Percentiles rank a stretch among this genome's conserved stretches.
These are phyloP conservation scores for Trichoderma reesei DNA, from an alignment of 495 filamentous ascomycete genomes.

Conservation along the genomic window DNA sequence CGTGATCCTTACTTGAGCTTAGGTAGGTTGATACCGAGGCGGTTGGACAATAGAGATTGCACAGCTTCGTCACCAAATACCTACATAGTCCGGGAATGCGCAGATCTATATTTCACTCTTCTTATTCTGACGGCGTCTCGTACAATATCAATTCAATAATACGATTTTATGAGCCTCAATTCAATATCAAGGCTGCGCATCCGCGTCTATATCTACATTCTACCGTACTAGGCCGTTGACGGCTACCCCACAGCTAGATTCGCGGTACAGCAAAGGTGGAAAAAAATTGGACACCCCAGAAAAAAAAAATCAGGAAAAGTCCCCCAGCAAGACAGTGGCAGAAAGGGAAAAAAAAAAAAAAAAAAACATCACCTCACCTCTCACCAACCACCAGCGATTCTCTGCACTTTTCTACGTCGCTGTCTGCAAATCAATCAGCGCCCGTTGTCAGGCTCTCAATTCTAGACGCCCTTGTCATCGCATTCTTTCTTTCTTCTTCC, in stretches of 20 bases:
- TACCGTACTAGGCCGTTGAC: background rate
- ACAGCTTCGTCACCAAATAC: too few relatives aligned
- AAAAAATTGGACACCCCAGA: slow-evolving; percentile 4
- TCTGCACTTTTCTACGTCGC: background rate
- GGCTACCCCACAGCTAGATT: background rate
- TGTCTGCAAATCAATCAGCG: background rate
- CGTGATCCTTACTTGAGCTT: background rate
- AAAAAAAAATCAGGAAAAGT: slow-evolving; percentile 4
- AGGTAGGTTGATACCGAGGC: background rate
- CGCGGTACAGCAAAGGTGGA: background rate
- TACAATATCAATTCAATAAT: too few relatives aligned
- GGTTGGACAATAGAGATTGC: background rate
- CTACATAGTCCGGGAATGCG: too few relatives aligned
- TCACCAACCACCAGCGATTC: background rate
- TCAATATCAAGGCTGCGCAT: background rate
- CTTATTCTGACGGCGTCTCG: too few relatives aligned
- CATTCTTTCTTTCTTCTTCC: background rate
- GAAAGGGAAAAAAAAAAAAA: background rate
- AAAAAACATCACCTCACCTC: background rate
- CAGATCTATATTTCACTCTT: too few relatives aligned
- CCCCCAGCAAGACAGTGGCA: slow-evolving; percentile 1
- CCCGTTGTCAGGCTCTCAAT: background rate
- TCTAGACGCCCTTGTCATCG: background rate
- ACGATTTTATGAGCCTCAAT: background rate
- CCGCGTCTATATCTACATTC: background rate